Conservation (phyloP, 2,329 filamentous ascomycete genomes). For the Colletotrichum destructivum region DNA sequence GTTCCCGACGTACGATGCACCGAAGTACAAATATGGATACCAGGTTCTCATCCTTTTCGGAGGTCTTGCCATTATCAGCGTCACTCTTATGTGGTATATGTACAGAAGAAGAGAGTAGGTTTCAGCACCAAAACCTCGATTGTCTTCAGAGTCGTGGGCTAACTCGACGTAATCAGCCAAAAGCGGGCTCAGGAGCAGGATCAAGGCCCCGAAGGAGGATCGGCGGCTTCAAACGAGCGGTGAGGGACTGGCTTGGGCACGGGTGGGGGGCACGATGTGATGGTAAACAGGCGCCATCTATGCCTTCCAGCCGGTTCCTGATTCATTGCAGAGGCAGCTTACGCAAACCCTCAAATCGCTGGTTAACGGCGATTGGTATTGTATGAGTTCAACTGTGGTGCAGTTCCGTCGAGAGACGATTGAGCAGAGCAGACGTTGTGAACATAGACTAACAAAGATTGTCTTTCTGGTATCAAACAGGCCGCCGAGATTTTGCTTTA, state of each 20-base stretch:
- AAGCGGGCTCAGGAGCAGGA: background rate
- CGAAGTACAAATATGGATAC: slow-evolving; percentile 53
- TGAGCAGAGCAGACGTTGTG: too few relatives aligned
- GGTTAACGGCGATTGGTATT: too few relatives aligned
- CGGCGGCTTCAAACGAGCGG: background rate
- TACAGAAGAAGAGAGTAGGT: slow-evolving; percentile 32
- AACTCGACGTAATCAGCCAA: background rate
- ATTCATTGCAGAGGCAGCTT: too few relatives aligned
- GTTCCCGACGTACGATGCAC: slow-evolving; percentile 53
- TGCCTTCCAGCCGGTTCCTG: too few relatives aligned
- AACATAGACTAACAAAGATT: too few relatives aligned
- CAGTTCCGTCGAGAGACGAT: too few relatives aligned
- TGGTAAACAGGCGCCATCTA: too few relatives aligned
- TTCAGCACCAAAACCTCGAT: rapidly evolving
- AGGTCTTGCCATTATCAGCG: slow-evolving; percentile 46
- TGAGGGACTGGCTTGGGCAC: background rate
- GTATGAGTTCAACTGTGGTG: too few relatives aligned
- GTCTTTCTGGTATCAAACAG: too few relatives aligned
- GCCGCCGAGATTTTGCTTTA: too few relatives aligned
- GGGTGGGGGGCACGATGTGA: too few relatives aligned
- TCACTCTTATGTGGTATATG: slow-evolving; percentile 31
- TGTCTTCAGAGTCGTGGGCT: rapidly evolving
- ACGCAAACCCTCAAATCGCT: too few relatives aligned
- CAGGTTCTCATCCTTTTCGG: slow-evolving; percentile 53
- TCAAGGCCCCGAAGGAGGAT: background rate